Percentiles rank a stretch among this genome's conserved stretches.
phyloP scores from a whole-genome alignment of 257 asterid genomes.

The Petrea volubilis region DNA sequence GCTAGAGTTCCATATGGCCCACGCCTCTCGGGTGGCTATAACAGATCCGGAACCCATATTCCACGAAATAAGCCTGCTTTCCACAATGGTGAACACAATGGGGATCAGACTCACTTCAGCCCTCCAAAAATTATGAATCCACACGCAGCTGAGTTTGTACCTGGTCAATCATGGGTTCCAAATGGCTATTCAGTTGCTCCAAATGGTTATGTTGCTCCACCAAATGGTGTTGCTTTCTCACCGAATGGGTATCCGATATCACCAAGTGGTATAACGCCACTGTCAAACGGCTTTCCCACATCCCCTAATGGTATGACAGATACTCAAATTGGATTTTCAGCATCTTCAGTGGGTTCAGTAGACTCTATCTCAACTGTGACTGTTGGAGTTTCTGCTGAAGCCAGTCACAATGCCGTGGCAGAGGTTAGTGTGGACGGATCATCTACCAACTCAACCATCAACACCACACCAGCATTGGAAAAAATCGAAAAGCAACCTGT shows the following conservation, averaged over 20 bases:
- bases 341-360: constrained; percentile 36
- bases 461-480: constrained; percentile 20
- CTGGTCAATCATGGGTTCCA: constrained; percentile 75
- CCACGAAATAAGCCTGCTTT: constrained; percentile 62
- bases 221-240: constrained; percentile 42
- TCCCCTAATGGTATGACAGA: constrained; percentile 37
- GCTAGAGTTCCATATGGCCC: constrained; percentile 84
- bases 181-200: constrained; percentile 61
- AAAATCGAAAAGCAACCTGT: constrained; percentile 27
- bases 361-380: constrained; percentile 45
- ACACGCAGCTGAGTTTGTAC: constrained; percentile 76
- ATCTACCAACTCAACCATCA: constrained; percentile 22
- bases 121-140: constrained; percentile 72
- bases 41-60: constrained; percentile 61
- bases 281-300: constrained; percentile 39
- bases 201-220: constrained; percentile 56
- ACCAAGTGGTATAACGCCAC: constrained; percentile 37
- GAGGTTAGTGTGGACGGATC: constrained; percentile 35
- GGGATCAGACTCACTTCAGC: constrained; percentile 49
- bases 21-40: constrained; percentile 71
- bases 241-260: constrained; percentile 44
- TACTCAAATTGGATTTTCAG: constrained; percentile 38
- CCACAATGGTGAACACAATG: constrained; percentile 52
- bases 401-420: constrained; percentile 14
- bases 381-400: constrained; percentile 38